These are phyloP conservation scores for Sparassis latifolia DNA, from an alignment of 1,284 basidiomycete genomes.

Conservation along the genomic window DNA sequence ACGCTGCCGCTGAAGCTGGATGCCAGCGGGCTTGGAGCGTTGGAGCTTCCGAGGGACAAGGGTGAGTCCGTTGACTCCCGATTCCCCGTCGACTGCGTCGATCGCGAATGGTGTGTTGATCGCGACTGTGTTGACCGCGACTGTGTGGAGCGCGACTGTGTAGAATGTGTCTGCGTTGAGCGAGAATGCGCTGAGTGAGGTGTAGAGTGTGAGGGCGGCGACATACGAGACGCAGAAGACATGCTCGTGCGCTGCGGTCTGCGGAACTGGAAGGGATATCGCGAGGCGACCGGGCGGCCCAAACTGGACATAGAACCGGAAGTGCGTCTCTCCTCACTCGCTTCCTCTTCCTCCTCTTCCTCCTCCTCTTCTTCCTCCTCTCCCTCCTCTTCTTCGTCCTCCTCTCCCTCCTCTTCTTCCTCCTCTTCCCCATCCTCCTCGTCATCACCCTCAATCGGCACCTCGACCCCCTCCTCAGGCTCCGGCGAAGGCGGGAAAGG, in stretches of 20 bases:
- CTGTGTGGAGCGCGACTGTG: slow-evolving; percentile 28
- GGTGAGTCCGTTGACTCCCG: slow-evolving; percentile 50
- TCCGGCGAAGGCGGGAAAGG: slow-evolving; percentile 65
- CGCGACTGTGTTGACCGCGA: slow-evolving; percentile 35
- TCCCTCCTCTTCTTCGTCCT: slow-evolving; percentile 19
- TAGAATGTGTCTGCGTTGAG: slow-evolving; percentile 35
- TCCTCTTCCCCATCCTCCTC: slow-evolving; percentile 22
- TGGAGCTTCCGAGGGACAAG: slow-evolving; percentile 20
- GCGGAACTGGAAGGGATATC: slow-evolving; percentile 66
- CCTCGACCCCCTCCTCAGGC: slow-evolving; percentile 16
- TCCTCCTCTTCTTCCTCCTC: slow-evolving; percentile 21
- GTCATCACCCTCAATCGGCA: slow-evolving; percentile 27
- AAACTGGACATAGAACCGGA: slow-evolving; percentile 76
- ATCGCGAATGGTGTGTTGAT: slow-evolving; percentile 37
- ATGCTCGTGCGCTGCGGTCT: slow-evolving; percentile 36
- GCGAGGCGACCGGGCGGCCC: slow-evolving; percentile 63
- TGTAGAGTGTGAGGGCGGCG: slow-evolving; percentile 15
- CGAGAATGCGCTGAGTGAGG: slow-evolving; percentile 27
- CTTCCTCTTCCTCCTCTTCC: slow-evolving; percentile 29
- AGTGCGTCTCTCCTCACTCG: slow-evolving; percentile 46
- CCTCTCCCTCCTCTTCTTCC: slow-evolving; percentile 20
- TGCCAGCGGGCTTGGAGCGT: slow-evolving; percentile 27
- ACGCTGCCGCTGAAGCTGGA: slow-evolving; percentile 28
- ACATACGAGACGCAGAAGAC: slow-evolving; percentile 31
- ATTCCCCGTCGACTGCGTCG: slow-evolving; percentile 54